phyloP scores from a whole-genome alignment of 2,329 filamentous ascomycete species.

The Colletotrichum sp. region DNA sequence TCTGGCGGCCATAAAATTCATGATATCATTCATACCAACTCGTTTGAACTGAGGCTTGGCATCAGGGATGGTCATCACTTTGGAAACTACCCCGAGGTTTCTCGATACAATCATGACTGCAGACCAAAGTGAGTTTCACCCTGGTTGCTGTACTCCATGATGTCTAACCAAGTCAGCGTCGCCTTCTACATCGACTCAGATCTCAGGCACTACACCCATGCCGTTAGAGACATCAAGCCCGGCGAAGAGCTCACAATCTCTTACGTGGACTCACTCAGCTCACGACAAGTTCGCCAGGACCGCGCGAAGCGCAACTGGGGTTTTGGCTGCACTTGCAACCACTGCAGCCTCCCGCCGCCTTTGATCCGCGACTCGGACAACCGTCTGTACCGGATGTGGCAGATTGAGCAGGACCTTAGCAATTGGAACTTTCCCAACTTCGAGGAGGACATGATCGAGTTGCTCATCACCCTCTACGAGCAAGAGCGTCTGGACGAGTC shows the following conservation, averaged over 20 bases:
- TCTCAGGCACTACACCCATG: conserved; percentile 39
- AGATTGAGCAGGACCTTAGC: conserved; percentile 20
- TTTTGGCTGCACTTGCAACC: conserved; percentile 29
- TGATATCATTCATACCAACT: conserved; percentile 37
- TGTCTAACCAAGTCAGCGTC: conserved; percentile 33
- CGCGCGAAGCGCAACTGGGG: conserved; percentile 29
- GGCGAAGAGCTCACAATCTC: conserved; percentile 40
- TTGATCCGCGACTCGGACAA: conserved; percentile 23
- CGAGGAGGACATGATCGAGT: conserved; percentile 22
- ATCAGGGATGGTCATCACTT: conserved; percentile 26
- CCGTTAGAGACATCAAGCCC: conserved; percentile 35
- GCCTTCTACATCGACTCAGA: conserved; percentile 30
- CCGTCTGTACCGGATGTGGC: conserved; percentile 24
- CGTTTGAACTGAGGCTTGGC: conserved; percentile 29
- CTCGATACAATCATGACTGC: conserved; percentile 40
- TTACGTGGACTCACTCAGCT: conserved; percentile 23
- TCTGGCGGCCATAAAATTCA: conserved; percentile 21
- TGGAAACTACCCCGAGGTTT: conserved; percentile 14
- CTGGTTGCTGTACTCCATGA: not conserved
- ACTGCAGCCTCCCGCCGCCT: conserved; percentile 26
- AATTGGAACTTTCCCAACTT: conserved; percentile 15
- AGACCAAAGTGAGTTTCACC: conserved; percentile 34
- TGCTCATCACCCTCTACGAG: conserved; percentile 24
- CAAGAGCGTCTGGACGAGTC: conserved; percentile 25
- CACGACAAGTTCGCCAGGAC: conserved; percentile 25